phyloP scores from a whole-genome alignment of 2,329 filamentous ascomycete species.

The Cercospora zeina region DNA sequence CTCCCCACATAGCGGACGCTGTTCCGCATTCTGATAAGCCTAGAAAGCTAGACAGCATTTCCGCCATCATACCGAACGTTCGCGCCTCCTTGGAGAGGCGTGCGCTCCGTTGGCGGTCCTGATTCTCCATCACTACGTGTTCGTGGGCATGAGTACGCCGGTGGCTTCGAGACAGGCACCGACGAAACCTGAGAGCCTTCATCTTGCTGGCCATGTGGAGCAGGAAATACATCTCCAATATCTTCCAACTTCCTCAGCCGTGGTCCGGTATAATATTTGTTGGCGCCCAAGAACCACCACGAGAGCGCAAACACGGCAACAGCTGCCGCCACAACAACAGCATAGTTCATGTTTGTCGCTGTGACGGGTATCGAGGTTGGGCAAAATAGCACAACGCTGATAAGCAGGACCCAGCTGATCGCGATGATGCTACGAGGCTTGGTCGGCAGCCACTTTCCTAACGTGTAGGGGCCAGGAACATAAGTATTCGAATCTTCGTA shows the following conservation, averaged over 20 bases:
- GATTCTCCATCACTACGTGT: background rate
- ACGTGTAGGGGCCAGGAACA: slow-evolving; percentile 32
- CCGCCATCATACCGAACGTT: background rate
- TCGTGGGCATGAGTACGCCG: background rate
- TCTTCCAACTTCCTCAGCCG: slow-evolving; percentile 55
- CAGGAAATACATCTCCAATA: background rate
- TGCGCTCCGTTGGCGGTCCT: background rate
- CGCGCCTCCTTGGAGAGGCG: background rate
- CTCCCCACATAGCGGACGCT: background rate
- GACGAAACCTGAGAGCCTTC: background rate
- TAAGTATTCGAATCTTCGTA: slow-evolving; percentile 14
- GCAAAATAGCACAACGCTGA: slow-evolving; percentile 61
- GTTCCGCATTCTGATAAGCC: background rate
- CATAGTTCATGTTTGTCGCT: slow-evolving; percentile 52
- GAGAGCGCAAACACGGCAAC: slow-evolving; percentile 53
- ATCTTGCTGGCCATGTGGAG: slow-evolving; percentile 3
- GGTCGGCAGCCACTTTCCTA: slow-evolving; percentile 49
- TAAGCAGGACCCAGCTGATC: slow-evolving; percentile 63
- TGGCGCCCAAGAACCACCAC: slow-evolving; percentile 46
- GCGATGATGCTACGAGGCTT: slow-evolving; percentile 51
- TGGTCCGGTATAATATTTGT: slow-evolving; percentile 60
- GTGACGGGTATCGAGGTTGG: slow-evolving; percentile 48
- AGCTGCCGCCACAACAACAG: slow-evolving; percentile 48
- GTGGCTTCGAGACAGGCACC: background rate
- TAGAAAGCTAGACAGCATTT: background rate